phyloP scores from a whole-genome alignment of 495 filamentous ascomycete species.

The Xylaria sp. region DNA sequence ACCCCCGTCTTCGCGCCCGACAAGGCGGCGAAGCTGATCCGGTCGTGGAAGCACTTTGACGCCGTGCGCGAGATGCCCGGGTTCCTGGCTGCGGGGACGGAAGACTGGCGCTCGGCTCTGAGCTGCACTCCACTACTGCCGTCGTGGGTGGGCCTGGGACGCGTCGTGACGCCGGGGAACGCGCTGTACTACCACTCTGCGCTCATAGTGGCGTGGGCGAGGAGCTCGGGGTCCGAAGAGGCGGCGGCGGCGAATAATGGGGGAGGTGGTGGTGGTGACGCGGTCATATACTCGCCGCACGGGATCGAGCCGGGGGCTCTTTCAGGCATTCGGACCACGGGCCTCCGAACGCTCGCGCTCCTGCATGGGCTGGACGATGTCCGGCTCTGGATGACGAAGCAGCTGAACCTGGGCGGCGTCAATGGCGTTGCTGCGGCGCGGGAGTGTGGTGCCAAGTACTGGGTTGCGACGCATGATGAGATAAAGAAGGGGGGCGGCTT shows the following conservation, averaged over 20 bases:
- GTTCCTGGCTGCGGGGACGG: conserved; percentile 17
- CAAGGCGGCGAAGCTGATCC: conserved; percentile 54
- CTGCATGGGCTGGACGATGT: conserved; percentile 65
- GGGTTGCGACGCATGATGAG: conserved; percentile 66
- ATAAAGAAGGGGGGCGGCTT: conserved; percentile 60
- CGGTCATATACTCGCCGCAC: conserved; percentile 65
- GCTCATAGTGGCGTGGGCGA: conserved; percentile 55
- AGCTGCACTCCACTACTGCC: conserved; percentile 51
- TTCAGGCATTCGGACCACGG: conserved; percentile 39
- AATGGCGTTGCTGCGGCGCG: conserved; percentile 59
- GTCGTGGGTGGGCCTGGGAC: conserved; percentile 55
- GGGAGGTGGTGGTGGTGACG: conserved; percentile 49
- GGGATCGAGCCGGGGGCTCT: conserved; percentile 54
- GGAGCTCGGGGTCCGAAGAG: neutral
- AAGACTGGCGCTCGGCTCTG: conserved; percentile 24
- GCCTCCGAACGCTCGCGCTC: conserved; percentile 54
- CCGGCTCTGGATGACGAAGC: conserved; percentile 48
- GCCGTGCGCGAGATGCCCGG: conserved; percentile 39
- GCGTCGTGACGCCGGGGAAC: conserved; percentile 52
- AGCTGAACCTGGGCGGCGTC: conserved; percentile 62
- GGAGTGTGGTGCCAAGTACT: conserved; percentile 57
- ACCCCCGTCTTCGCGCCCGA: conserved; percentile 59
- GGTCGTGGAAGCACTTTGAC: conserved; percentile 57
- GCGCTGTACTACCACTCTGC: conserved; percentile 61
- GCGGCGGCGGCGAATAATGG: too few species aligned